Base-by-base conservation (phyloP, 192 early-diverging fungal genomes). In the Kappamyces sp. region DNA sequence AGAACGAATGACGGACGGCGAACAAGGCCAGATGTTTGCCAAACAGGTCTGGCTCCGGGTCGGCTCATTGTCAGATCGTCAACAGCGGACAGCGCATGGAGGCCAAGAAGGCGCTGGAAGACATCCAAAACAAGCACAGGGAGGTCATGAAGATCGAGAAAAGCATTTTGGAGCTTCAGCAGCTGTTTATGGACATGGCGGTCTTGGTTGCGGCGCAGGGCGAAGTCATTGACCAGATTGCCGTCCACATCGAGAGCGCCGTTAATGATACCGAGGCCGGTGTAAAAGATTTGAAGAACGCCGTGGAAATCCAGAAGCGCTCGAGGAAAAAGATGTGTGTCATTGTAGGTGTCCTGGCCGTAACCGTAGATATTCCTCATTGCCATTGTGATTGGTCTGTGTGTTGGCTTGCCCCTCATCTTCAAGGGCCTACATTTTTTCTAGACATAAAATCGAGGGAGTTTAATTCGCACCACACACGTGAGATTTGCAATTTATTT, bases 81-180 rank as follows among this genome's bases (percentile, higher is more conserved):
- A 76, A 84, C 63, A 71, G 75, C 34, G 79, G 81, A 22, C 85
- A 89, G 42, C 79, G 79, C 30, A 74, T 76, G 14, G 86, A 90
- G 61, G 88, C 89, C 11, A 73, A 75, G 40, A 72, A 77, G 33
- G 91, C 88, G 4, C 63, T 93, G 14, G 64, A 78, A 34, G 90
- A 92, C 68, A 90, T 93, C 37, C 90, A 93, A 71, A 74, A 83
- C 57, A 74, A 88, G 37, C 91, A 93, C 60, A 72, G 84, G 54
- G 91, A 93, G 59, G 88, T 93, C 49, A 76, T 89, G 59, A 83
- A 86, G 70, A 92, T 93, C 64, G 91, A 93, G 72, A 85, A 81
- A 64, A 88, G 84, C 11, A 90, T 93, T 64, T 60, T 90, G 53
- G 88, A 89, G 31, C 41, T 34, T 11, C 88, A 90, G 70, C 84